Conservation (phyloP, 2,329 filamentous ascomycete genomes). For the Fusarium brachygibbosum region DNA sequence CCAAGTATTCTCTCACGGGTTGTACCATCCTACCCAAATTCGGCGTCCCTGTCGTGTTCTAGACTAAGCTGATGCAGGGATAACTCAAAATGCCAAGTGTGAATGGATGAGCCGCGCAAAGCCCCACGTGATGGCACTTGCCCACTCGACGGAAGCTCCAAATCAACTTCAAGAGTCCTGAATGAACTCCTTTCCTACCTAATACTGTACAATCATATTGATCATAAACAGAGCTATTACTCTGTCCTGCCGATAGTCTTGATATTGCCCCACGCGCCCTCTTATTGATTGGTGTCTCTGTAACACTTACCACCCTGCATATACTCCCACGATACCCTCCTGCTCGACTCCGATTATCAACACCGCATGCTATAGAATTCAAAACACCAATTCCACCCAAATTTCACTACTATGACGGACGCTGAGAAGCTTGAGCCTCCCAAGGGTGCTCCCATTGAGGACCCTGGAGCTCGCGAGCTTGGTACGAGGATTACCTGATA, state of each 20-base stretch:
- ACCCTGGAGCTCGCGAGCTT: slow-evolving; percentile 72
- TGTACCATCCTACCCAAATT: slow-evolving; percentile 20
- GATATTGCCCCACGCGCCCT: slow-evolving; percentile 9
- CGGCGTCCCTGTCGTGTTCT: slow-evolving; percentile 21
- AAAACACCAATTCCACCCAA: slow-evolving; percentile 15
- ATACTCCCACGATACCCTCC: slow-evolving; percentile 32
- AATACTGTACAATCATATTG: slow-evolving; percentile 17
- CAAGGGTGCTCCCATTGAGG: slow-evolving; percentile 55
- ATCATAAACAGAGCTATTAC: slow-evolving; percentile 15
- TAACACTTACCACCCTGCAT: slow-evolving; percentile 17
- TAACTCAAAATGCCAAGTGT: slow-evolving; percentile 22
- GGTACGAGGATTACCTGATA: slow-evolving; percentile 55
- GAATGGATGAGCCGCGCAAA: slow-evolving; percentile 38
- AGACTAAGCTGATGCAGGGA: slow-evolving; percentile 31
- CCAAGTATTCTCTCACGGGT: slow-evolving; percentile 18
- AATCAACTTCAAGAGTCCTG: slow-evolving; percentile 27
- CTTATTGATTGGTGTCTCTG: slow-evolving; percentile 6
- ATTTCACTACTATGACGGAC: slow-evolving; percentile 48
- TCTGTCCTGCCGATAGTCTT: slow-evolving; percentile 5
- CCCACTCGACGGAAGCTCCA: slow-evolving; percentile 26
- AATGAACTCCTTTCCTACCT: slow-evolving; percentile 40
- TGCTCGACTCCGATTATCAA: slow-evolving; percentile 23
- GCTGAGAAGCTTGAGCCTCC: slow-evolving; percentile 53
- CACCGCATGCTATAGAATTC: slow-evolving; percentile 41
- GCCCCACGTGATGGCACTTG: slow-evolving; percentile 48